Evolutionary conservation across 2,329 filamentous ascomycete species (phyloP).

Genomic region (Curvularia lunata): DNA sequence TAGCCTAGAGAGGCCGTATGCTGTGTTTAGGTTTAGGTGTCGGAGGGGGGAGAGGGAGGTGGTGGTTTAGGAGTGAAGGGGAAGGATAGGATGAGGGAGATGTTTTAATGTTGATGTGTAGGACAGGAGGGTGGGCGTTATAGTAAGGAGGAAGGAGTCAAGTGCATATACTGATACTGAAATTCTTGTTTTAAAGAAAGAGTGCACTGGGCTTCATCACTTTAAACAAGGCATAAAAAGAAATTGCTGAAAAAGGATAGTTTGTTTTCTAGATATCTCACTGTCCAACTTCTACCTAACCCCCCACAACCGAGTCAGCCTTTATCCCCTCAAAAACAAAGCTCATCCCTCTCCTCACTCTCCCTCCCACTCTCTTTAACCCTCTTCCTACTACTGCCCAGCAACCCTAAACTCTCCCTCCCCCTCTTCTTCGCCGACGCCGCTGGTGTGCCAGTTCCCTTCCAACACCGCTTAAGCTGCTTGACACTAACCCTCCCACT

Average conservation of each 20-base stretch:
- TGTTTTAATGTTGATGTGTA: too few species aligned
- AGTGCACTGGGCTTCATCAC: too few species aligned
- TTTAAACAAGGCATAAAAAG: too few species aligned
- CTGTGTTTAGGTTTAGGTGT: slow-evolving; percentile 56
- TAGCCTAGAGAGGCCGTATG: slow-evolving; percentile 46
- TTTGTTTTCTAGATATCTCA: too few species aligned
- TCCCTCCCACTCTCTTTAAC: not conserved
- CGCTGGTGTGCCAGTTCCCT: slow-evolving; percentile 10
- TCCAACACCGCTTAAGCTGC: slow-evolving; percentile 35
- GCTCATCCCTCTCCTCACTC: slow-evolving; percentile 30
- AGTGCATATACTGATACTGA: too few species aligned
- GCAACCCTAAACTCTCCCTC: slow-evolving; percentile 5
- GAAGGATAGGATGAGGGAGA: not conserved
- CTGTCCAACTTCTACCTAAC: too few species aligned
- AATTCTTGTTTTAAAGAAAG: too few species aligned
- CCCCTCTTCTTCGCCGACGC: not conserved
- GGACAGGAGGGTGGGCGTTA: too few species aligned
- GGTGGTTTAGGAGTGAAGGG: not conserved
- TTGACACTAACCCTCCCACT: slow-evolving; percentile 23
- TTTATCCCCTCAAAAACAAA: slow-evolving; percentile 19
- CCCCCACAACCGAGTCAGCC: too few species aligned
- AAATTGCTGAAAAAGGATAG: too few species aligned
- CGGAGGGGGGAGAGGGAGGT: not conserved
- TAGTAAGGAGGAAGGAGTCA: too few species aligned
- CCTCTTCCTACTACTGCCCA: slow-evolving; percentile 3